A percentile compares a stretch with the other conserved stretches of the same genome.
Evolutionary conservation across 768 basidiomycete species (phyloP).

Genomic region (Myochromella boudieri): DNA sequence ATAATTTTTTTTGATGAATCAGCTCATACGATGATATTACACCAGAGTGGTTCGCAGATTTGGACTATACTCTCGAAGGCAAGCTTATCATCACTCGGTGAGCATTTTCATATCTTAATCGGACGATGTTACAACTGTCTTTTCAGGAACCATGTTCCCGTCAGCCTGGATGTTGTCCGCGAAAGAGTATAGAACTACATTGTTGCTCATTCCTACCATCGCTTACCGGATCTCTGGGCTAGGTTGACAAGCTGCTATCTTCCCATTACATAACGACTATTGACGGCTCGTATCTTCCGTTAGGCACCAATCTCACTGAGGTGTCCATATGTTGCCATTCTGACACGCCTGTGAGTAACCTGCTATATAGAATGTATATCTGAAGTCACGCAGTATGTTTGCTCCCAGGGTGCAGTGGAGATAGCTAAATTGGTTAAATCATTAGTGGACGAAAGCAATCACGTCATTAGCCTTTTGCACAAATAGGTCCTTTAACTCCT

Average conservation of each 20-base stretch:
- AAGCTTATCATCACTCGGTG: conserved; percentile 62
- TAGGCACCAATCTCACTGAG: conserved; percentile 42
- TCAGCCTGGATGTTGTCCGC: conserved; percentile 39
- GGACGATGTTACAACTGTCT: neutral
- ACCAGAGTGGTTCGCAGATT: conserved; percentile 66
- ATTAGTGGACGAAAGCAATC: conserved; percentile 58
- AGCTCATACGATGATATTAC: neutral
- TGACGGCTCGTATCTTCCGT: conserved; percentile 36
- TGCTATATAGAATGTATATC: neutral
- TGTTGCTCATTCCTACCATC: neutral
- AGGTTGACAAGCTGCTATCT: conserved; percentile 47
- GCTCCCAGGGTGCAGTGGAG: conserved; percentile 7
- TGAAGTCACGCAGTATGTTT: neutral
- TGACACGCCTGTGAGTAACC: conserved; percentile 54
- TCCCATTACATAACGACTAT: conserved; percentile 49
- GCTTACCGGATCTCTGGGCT: neutral
- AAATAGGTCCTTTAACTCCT: too few relatives aligned
- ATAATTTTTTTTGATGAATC: neutral
- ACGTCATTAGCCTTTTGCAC: too few relatives aligned
- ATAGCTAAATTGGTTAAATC: conserved; percentile 41
- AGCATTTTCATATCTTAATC: conserved; percentile 3
- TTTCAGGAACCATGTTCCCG: conserved; percentile 49
- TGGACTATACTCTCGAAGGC: conserved; percentile 58
- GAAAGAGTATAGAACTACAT: conserved; percentile 34
- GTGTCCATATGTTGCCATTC: conserved; percentile 69